These are phyloP conservation scores for Graphiopsis chlorocephala DNA, from an alignment of 2,329 filamentous ascomycete species.

Conservation along the genomic window DNA sequence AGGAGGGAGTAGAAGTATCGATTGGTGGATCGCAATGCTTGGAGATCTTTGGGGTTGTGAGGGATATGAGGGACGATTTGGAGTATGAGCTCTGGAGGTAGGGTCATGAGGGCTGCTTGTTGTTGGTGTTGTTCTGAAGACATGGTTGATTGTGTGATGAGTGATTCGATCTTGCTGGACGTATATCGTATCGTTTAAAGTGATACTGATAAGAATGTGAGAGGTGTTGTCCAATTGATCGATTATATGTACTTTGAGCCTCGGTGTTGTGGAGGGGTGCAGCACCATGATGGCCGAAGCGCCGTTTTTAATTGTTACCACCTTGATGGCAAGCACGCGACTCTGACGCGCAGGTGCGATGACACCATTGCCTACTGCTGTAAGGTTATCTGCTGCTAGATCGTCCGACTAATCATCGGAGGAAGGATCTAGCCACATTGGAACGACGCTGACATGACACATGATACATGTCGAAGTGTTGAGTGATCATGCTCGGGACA, in stretches of 20 bases:
- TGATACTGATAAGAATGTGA: not conserved
- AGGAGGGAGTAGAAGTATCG: constrained; percentile 29
- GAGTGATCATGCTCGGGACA: not conserved
- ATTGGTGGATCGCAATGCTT: constrained; percentile 28
- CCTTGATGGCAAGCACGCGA: constrained; percentile 15
- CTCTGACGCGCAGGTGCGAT: not conserved
- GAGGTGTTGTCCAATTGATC: not conserved
- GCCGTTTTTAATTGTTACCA: not conserved
- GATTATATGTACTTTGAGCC: constrained; percentile 5
- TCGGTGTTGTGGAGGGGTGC: constrained; percentile 12
- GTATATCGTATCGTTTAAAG: not conserved
- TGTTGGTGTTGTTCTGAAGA: not conserved
- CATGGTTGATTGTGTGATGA: not conserved
- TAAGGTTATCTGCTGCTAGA: not conserved
- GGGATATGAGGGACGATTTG: constrained; percentile 28
- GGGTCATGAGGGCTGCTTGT: constrained; percentile 22
- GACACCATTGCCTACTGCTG: not conserved
- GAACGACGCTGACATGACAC: not conserved
- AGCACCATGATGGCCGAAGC: constrained; percentile 9
- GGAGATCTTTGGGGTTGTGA: constrained; percentile 26
- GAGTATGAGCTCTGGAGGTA: constrained; percentile 33
- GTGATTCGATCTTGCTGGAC: not conserved
- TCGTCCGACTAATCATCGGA: not conserved
- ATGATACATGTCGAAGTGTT: not conserved
- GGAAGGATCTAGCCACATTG: not conserved